A percentile compares a stretch with the other conserved stretches of the same genome.
Evolutionary conservation across 345 rosid genomes (phyloP).

Genomic region (Eucalyptus sp.): DNA sequence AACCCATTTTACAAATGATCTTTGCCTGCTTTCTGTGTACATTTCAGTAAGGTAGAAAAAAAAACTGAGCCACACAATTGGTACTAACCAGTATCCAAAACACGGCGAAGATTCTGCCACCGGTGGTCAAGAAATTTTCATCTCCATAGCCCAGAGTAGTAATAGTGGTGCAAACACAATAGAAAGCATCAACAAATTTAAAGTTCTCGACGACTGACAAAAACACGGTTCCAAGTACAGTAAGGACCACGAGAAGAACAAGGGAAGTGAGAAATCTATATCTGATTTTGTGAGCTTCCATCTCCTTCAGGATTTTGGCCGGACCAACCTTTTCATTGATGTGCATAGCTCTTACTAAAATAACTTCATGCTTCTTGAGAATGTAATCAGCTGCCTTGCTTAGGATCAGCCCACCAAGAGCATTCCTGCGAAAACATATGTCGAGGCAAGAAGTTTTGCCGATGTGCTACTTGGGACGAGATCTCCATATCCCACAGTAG

Average conservation of each 20-base stretch:
- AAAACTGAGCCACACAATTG: constrained; percentile 37
- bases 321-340: constrained; percentile 5
- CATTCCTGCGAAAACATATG: constrained; percentile 37
- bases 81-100: constrained; percentile 50
- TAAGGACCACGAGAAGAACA: constrained; percentile 11
- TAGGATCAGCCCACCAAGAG: constrained; percentile 27
- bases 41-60: constrained; percentile 42
- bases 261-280: constrained; percentile 16
- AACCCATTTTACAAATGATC: constrained; percentile 13
- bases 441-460: constrained; percentile 28
- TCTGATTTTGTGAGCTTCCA: constrained; percentile 13
- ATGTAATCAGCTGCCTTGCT: constrained; percentile 46
- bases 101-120: constrained; percentile 34
- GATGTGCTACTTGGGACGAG: constrained; percentile 25
- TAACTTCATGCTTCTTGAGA: constrained; percentile 31
- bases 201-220: constrained; percentile 15
- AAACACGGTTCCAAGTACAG: constrained; percentile 17
- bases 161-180: constrained; percentile 41
- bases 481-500: constrained; percentile 53
- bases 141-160: constrained; percentile 57
- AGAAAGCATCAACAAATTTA: constrained; percentile 26
- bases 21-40: constrained; percentile 17
- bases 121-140: constrained; percentile 30
- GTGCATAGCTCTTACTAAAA: constrained; percentile 27
- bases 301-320: constrained; percentile 18